A percentile compares a stretch with the other conserved stretches of the same genome.
Evolutionary conservation across 2,329 filamentous ascomycete genomes (phyloP).

Genomic region (Pestalotiopsis sp.): DNA sequence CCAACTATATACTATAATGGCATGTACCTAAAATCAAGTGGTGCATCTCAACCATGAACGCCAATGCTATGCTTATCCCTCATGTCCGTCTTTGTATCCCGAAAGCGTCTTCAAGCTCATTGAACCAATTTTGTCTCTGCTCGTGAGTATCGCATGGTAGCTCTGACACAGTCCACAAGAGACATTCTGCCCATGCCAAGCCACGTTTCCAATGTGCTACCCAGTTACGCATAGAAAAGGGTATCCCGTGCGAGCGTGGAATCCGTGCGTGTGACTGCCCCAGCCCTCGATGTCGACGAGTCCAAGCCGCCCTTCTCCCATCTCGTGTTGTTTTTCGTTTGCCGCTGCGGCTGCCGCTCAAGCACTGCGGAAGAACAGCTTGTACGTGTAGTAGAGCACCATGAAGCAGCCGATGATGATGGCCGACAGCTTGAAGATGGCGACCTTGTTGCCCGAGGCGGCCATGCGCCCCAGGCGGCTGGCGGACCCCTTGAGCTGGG

Average conservation of each 20-base stretch:
- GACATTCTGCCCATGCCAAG: background rate
- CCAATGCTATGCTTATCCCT: conserved; percentile 34
- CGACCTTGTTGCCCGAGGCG: conserved; percentile 84
- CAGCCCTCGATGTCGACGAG: background rate
- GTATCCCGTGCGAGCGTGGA: background rate
- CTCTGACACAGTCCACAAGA: background rate
- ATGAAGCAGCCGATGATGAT: conserved; percentile 77
- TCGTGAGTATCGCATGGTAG: background rate
- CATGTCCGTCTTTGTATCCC: background rate
- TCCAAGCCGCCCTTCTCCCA: background rate
- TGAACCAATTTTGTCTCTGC: background rate
- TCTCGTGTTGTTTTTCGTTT: background rate
- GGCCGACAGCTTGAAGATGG: conserved; percentile 84
- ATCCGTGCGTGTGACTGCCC: background rate
- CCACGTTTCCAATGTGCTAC: background rate
- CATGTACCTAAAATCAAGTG: background rate
- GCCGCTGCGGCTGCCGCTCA: background rate
- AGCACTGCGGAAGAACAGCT: conserved; percentile 59
- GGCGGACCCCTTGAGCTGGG: conserved; percentile 82
- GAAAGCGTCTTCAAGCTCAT: background rate
- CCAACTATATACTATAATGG: conserved; percentile 10
- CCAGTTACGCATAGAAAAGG: background rate
- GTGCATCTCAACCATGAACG: conserved; percentile 26
- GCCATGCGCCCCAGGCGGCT: conserved; percentile 87
- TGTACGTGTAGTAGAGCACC: conserved; percentile 73